Evolutionary conservation across 768 basidiomycete species (phyloP), one percentile per base, ranked within the genome.

Genomic region (Amanita rimosa): DNA sequence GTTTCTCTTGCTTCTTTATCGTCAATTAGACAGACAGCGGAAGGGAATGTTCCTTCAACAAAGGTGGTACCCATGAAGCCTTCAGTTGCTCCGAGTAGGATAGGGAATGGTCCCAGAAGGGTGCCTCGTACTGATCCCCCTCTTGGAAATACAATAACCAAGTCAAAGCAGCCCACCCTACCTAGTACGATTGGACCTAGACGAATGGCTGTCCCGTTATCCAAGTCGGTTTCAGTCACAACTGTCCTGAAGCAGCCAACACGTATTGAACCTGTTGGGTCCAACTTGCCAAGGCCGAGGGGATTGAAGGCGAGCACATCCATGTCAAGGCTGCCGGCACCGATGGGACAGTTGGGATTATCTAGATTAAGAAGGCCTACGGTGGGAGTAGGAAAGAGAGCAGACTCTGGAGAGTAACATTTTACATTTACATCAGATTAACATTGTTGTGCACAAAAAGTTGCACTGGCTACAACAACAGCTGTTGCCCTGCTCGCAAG

Each of bases 71-170:
- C 43, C 17, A 11, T 44, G 6, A 51, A 44, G 19, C 22, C 26
- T 13, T 19, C 24, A 11, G 14, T 34, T n/a, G 22, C 11, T 17
- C 6, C 44, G 13, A 34, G 55, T 57, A 29, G 27, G 11, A 22
- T 52, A 24, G 53, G 45, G 11, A 53, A 55, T 44, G 70, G 70
- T 13, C 67, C 70, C 34, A 62, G 67, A 46, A 64, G 73, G 24
- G 60, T 72, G 47, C 59, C 61, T 7, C 54, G 63, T 33, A 38
- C 50, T 39, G 55, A 57, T 11, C 45, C 44, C 16, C 33, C 27
- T 50, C 53, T 16, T 27, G 47, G 29, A 52, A 38, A 21, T 2
- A 19, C 39, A 21, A 38, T 33, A 42, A 19, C 4, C 38, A 46
- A 51, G 16, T 24, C 33, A 17, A 38, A 27, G 7, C 50, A 27